Conservation (phyloP, 2,329 filamentous ascomycete genomes). For the Hypoxylon sp. region DNA sequence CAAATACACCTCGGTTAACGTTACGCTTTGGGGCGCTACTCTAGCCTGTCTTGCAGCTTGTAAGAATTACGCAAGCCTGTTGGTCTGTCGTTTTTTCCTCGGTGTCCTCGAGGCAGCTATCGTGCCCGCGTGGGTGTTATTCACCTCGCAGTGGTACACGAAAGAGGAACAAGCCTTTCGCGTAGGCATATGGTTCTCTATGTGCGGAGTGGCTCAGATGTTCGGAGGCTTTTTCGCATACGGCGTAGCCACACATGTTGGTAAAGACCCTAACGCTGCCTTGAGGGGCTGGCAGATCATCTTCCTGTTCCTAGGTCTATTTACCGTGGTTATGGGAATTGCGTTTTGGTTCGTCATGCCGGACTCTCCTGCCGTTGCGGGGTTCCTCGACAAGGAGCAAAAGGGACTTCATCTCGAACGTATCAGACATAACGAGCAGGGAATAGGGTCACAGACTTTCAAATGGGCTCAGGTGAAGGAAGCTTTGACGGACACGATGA, state of each 20-base stretch:
- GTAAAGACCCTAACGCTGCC: constrained; percentile 50
- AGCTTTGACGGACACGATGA: constrained; percentile 55
- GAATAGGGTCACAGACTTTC: constrained; percentile 55
- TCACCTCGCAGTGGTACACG: constrained; percentile 53
- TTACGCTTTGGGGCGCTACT: constrained; percentile 55
- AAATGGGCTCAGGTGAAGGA: constrained; percentile 56
- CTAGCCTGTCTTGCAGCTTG: constrained; percentile 45
- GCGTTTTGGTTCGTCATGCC: constrained; percentile 57
- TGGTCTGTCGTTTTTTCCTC: constrained; percentile 50
- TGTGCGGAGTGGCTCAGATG: constrained; percentile 55
- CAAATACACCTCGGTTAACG: constrained; percentile 57
- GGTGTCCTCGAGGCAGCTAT: constrained; percentile 50
- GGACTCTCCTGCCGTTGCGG: constrained; percentile 54
- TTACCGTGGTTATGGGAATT: constrained; percentile 52
- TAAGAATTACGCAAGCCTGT: constrained; percentile 43
- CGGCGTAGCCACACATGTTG: constrained; percentile 51
- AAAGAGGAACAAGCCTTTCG: constrained; percentile 49
- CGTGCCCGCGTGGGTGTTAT: constrained; percentile 52
- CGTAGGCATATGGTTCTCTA: constrained; percentile 50
- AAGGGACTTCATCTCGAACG: constrained; percentile 54
- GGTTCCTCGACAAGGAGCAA: constrained; percentile 54
- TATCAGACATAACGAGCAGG: constrained; percentile 56
- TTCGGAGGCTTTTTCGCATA: constrained; percentile 58
- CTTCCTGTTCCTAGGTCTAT: constrained; percentile 56
- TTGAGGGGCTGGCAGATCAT: constrained; percentile 57